Evolutionary conservation across 2,329 filamentous ascomycete genomes (phyloP).

Genomic region (Plenodomus lindquistii): DNA sequence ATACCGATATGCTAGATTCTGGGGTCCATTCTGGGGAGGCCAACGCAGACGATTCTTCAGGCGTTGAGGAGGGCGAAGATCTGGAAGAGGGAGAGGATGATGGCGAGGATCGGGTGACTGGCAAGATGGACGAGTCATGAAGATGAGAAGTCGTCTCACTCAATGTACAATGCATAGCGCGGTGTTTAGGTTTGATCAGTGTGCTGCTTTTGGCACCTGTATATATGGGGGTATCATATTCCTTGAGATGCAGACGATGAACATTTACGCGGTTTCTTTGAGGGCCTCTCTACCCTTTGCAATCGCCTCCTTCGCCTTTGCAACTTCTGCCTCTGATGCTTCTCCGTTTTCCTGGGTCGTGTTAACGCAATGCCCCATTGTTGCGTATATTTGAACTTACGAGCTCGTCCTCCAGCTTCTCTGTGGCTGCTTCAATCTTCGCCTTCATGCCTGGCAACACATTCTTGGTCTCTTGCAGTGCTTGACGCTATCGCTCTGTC

Average conservation of each 20-base stretch:
- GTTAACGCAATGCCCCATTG: constrained; percentile 1
- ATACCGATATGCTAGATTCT: constrained; percentile 38
- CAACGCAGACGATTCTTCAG: constrained; percentile 38
- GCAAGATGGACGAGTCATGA: constrained; percentile 39
- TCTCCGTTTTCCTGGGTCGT: constrained; percentile 45
- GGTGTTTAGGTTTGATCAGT: constrained; percentile 31
- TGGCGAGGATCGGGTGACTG: constrained; percentile 21
- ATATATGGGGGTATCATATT: constrained; percentile 1
- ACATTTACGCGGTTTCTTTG: constrained; percentile 32
- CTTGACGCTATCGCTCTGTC: constrained; percentile 63
- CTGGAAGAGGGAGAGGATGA: constrained; percentile 38
- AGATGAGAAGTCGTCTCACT: neutral
- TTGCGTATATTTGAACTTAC: constrained; percentile 55
- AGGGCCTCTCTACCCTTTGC: constrained; percentile 46
- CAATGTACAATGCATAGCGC: constrained; percentile 35
- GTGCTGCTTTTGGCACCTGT: constrained; percentile 5
- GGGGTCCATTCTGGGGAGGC: constrained; percentile 23
- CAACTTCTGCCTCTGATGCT: constrained; percentile 48
- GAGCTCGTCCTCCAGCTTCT: constrained; percentile 75
- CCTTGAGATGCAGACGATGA: neutral
- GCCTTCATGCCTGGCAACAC: constrained; percentile 74
- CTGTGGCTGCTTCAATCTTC: constrained; percentile 72
- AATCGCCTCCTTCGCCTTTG: constrained; percentile 50
- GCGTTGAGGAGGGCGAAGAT: constrained; percentile 39
- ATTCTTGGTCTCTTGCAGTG: constrained; percentile 83